Evolutionary conservation across 768 basidiomycete genomes (phyloP).

Genomic region (Rhodosporidiobolus sp.): DNA sequence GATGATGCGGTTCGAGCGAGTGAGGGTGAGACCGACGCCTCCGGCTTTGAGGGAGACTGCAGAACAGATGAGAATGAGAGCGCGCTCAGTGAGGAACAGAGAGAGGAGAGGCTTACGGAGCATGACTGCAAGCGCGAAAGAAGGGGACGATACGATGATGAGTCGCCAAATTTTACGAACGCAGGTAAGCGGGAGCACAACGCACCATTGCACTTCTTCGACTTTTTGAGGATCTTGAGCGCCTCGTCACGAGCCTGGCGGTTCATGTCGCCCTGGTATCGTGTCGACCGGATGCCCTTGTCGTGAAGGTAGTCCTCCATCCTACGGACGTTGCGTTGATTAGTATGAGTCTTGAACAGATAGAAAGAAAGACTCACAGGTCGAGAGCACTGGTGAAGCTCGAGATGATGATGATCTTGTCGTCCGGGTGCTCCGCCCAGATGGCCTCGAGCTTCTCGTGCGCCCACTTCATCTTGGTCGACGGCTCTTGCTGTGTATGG

Average conservation of each 20-base stretch:
- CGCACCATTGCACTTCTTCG: constrained; percentile 31
- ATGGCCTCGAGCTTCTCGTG: constrained; percentile 17
- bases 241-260: constrained; percentile 44
- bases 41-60: constrained; percentile 49
- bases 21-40: constrained; percentile 47
- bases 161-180: no score
- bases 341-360: constrained; percentile 69
- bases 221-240: constrained; percentile 42
- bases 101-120: constrained; percentile 27
- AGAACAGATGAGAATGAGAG: background rate
- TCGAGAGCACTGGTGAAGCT: constrained; percentile 68
- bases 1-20: constrained; percentile 72
- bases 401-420: constrained; percentile 63
- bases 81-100: background rate
- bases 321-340: constrained; percentile 56
- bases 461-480: constrained; percentile 32
- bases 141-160: no score
- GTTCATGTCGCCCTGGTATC: constrained; percentile 50
- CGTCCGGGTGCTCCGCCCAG: constrained; percentile 22
- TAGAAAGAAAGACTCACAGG: constrained; percentile 58
- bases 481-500: constrained; percentile 12
- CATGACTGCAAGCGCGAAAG: constrained; percentile 39
- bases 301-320: constrained; percentile 62
- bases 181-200: background rate
- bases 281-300: constrained; percentile 45